Evolutionary conservation across 257 asterid genomes (phyloP), one percentile per base, ranked within the genome.

Genomic region (Coffea eugenioides): DNA sequence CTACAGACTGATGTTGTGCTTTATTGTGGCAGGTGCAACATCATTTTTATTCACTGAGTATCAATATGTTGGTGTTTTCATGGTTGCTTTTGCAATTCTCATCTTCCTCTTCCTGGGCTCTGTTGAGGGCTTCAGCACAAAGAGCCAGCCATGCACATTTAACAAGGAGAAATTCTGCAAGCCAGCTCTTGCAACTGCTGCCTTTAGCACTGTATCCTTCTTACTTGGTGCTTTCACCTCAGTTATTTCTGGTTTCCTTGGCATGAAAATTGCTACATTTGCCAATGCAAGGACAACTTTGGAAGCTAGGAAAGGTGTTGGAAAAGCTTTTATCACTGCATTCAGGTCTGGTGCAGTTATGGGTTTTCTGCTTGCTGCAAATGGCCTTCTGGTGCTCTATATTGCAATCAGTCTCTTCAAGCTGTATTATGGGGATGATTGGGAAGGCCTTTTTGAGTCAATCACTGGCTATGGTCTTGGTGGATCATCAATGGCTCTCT

Each of bases 321-420:
- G 89, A 9, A 86, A 84, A 71, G 89, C 89, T 77, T 86, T 86
- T 62, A 86, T 86, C 20, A 65, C 48, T 9, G 88, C 89, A 57
- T 86, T 84, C 75, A 79, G 89, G 57, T 86, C 89, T 82, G 98
- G 98, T 77, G 97, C 98, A 69, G 98, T 94, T 77, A 94, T 94
- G 98, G 98, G 98, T 45, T 94, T 94, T 83, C 97, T 94, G 81
- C 97, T 94, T 78, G 97, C 98, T 59, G 92, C 97, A 54, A 94
- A 91, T 83, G 98, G 98, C 39, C 89, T 94, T 6, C 77, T 94
- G 90, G 98, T 94, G 85, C 93, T 92, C 12, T 92, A 89, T 76
- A 90, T 94, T 83, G 61, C 91, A 9, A 92, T 94, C 81, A 94
- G 91, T 87, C 84, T 93, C 69, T 92, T 93, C 87, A 91, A 92